These are phyloP conservation scores for Pseudoperonospora humuli DNA, from an alignment of 352 stramenopile genomes.

Conservation along the genomic window DNA sequence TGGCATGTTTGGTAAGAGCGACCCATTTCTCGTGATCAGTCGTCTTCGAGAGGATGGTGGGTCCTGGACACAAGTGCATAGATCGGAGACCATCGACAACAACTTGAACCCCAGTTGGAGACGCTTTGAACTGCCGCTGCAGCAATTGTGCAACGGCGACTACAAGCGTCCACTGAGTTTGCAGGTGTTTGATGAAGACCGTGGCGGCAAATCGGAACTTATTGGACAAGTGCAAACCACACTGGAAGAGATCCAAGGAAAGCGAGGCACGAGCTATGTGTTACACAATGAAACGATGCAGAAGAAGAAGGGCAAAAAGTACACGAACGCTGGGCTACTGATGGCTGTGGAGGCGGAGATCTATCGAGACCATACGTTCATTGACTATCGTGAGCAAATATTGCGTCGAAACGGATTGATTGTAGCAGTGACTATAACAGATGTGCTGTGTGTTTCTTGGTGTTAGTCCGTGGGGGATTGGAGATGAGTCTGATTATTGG, in stretches of 20 bases:
- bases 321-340: constrained; percentile 53
- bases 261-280: constrained; percentile 41
- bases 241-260: constrained; percentile 49
- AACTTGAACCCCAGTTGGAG: constrained; percentile 68
- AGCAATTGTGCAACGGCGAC: constrained; percentile 76
- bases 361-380: constrained; percentile 42
- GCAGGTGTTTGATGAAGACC: constrained; percentile 81
- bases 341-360: constrained; percentile 30
- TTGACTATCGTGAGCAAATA: constrained; percentile 44
- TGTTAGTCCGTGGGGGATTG: constrained; percentile 58
- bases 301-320: constrained; percentile 64
- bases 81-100: constrained; percentile 63
- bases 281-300: constrained; percentile 51
- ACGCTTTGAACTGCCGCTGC: constrained; percentile 42
- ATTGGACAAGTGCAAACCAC: constrained; percentile 61
- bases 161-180: constrained; percentile 54
- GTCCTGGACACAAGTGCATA: constrained; percentile 50
- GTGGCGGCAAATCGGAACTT: constrained; percentile 47
- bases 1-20: constrained; percentile 56
- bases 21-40: constrained; percentile 53
- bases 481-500: constrained; percentile 82
- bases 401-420: neutral
- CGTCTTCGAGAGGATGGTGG: constrained; percentile 44
- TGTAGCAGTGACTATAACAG: neutral
- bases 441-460: constrained; percentile 1